These are phyloP conservation scores for Thielaviopsis populi DNA, from an alignment of 2,329 filamentous ascomycete species.

Conservation along the genomic window DNA sequence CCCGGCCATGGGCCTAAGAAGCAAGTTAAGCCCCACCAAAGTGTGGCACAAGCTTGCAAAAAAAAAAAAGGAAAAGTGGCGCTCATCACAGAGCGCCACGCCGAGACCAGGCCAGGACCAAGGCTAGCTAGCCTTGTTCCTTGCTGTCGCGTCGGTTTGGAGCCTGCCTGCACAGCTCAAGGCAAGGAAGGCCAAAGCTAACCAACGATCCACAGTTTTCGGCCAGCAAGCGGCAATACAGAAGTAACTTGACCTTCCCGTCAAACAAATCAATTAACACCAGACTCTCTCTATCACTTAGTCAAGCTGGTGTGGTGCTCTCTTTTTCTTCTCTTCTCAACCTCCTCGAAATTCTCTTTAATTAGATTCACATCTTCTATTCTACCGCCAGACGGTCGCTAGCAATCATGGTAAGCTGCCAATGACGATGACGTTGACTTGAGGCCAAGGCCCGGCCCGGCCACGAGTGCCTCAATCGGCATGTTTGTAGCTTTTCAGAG, in stretches of 20 bases:
- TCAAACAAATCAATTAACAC: not conserved
- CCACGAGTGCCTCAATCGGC: not conserved
- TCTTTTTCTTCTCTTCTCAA: not conserved
- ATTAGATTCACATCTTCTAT: not conserved
- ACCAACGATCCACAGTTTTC: not conserved
- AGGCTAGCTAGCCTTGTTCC: slow-evolving; percentile 9
- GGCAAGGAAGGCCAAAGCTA: not conserved
- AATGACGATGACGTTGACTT: not conserved
- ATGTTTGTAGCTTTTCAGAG: not conserved
- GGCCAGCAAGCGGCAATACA: not conserved
- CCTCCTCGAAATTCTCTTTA: not conserved
- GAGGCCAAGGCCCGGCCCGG: not conserved
- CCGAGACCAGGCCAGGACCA: not conserved
- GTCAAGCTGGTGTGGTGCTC: not conserved
- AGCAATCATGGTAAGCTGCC: slow-evolving; percentile 4
- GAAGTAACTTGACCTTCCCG: not conserved
- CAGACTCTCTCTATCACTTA: not conserved
- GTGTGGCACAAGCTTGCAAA: not conserved
- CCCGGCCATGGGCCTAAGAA: not conserved
- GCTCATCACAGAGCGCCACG: not conserved
- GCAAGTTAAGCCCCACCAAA: not conserved
- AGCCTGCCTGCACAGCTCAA: slow-evolving; percentile 14
- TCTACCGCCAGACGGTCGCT: not conserved
- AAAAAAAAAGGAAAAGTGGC: too few species aligned
- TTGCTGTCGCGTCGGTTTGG: slow-evolving; percentile 15